Percentiles rank a stretch among this genome's conserved stretches.
Evolutionary conservation across 495 filamentous ascomycete genomes (phyloP).

Genomic region (Penicillium coprophilum): DNA sequence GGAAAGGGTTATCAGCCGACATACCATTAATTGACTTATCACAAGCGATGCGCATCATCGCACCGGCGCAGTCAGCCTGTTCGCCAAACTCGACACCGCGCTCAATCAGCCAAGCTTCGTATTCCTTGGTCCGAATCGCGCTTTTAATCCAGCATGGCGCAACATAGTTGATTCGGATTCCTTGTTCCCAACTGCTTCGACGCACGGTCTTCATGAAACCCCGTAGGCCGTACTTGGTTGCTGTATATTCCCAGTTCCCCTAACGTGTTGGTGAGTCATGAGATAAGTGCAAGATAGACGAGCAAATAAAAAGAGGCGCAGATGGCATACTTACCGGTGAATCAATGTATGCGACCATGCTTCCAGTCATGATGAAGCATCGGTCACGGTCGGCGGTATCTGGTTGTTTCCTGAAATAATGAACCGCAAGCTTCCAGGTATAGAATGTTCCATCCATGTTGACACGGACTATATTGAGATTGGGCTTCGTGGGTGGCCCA

Average conservation of each 20-base stretch:
- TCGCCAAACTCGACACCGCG: neutral
- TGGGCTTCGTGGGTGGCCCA: neutral
- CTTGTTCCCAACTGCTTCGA: slow-evolving; percentile 1
- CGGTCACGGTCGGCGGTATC: neutral
- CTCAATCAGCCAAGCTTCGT: neutral
- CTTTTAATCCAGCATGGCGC: slow-evolving; percentile 1
- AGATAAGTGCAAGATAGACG: too few species aligned
- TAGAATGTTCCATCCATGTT: slow-evolving; percentile 3
- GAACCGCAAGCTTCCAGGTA: slow-evolving; percentile 1
- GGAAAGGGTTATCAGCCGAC: neutral
- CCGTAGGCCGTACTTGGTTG: neutral
- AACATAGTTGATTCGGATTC: slow-evolving; percentile 2
- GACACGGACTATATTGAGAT: slow-evolving; percentile 4
- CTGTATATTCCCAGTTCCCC: slow-evolving; percentile 3
- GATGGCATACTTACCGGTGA: neutral
- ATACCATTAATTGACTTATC: neutral
- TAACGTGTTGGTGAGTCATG: neutral
- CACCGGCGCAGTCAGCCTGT: neutral
- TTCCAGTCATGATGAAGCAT: slow-evolving; percentile 6
- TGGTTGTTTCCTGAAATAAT: neutral
- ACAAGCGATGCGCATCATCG: neutral
- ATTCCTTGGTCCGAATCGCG: neutral
- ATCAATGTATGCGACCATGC: slow-evolving; percentile 1
- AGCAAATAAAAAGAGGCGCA: neutral
- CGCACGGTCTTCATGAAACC: neutral